phyloP scores from a whole-genome alignment of 2,329 filamentous ascomycete genomes.

The Lizonia empirigonia region DNA sequence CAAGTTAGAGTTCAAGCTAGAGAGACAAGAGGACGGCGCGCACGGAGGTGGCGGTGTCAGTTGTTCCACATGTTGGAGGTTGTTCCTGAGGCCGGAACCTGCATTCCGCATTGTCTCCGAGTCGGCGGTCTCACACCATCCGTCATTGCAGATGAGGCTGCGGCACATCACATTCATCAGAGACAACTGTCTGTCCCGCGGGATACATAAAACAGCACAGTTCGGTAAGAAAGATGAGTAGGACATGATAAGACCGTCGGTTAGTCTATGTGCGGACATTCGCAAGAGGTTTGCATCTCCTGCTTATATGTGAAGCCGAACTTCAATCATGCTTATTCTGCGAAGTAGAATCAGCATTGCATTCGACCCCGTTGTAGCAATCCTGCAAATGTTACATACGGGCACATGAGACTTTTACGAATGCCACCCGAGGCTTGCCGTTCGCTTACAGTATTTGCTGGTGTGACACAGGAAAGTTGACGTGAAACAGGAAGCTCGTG shows the following conservation, averaged over 20 bases:
- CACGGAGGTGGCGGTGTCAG: constrained; percentile 17
- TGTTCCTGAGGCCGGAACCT: constrained; percentile 1
- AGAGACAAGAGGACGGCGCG: constrained; percentile 1
- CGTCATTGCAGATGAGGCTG: not conserved
- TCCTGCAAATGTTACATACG: constrained; percentile 3
- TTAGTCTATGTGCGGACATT: not conserved
- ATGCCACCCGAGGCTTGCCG: constrained; percentile 23
- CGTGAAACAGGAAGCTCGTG: constrained; percentile 26
- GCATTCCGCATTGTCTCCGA: constrained; percentile 6
- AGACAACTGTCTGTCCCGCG: not conserved
- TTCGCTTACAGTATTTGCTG: constrained; percentile 20
- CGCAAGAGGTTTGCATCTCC: not conserved
- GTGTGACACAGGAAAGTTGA: constrained; percentile 20
- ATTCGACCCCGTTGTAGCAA: not conserved
- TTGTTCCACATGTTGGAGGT: constrained; percentile 2
- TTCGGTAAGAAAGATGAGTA: not conserved
- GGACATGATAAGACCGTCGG: not conserved
- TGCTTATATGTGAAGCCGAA: not conserved
- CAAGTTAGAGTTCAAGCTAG: not conserved
- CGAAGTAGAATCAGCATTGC: not conserved
- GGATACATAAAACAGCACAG: not conserved
- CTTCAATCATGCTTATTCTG: not conserved
- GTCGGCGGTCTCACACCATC: constrained; percentile 11
- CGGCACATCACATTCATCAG: not conserved
- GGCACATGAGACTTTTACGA: constrained; percentile 11